phyloP scores from a whole-genome alignment of 1,284 basidiomycete genomes.

The Microbotryum violaceum region DNA sequence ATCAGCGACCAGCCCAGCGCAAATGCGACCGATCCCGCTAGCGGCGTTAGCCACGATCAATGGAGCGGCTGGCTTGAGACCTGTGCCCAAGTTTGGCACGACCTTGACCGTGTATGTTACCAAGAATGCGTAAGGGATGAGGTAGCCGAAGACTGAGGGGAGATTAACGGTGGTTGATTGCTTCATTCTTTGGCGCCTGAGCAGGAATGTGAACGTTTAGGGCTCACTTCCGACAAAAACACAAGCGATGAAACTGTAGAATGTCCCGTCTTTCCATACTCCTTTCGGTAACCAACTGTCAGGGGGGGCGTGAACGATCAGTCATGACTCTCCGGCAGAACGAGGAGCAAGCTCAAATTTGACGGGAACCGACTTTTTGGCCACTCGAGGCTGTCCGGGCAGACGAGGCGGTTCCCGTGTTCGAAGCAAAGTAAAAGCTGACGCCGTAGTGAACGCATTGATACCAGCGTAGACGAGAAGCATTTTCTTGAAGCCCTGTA shows the following conservation, averaged over 20 bases:
- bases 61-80: conserved; percentile 21
- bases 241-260: conserved; percentile 6
- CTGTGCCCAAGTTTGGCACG: conserved; percentile 17
- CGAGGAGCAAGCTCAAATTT: too few relatives aligned
- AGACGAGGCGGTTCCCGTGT: conserved; percentile 10
- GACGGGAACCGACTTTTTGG: conserved; percentile 7
- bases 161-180: too few relatives aligned
- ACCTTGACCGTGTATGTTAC: conserved; percentile 16
- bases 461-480: conserved; percentile 21
- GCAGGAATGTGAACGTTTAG: neutral
- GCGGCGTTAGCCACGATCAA: conserved; percentile 27
- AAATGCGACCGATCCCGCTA: conserved; percentile 24
- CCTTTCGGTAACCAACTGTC: conserved; percentile 14
- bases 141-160: conserved; percentile 1
- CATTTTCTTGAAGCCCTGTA: too few relatives aligned
- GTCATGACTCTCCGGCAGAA: too few relatives aligned
- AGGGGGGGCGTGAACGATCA: too few relatives aligned
- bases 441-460: conserved; percentile 6
- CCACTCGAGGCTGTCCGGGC: conserved; percentile 8
- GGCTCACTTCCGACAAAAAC: conserved; percentile 5
- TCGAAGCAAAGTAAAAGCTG: conserved; percentile 14
- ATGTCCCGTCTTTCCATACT: conserved; percentile 13
- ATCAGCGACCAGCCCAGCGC: conserved; percentile 26
- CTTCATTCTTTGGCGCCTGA: too few relatives aligned
- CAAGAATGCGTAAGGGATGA: conserved; percentile 24